phyloP scores from a whole-genome alignment of 495 filamentous ascomycete genomes.

The Pyrenula aspistea region DNA sequence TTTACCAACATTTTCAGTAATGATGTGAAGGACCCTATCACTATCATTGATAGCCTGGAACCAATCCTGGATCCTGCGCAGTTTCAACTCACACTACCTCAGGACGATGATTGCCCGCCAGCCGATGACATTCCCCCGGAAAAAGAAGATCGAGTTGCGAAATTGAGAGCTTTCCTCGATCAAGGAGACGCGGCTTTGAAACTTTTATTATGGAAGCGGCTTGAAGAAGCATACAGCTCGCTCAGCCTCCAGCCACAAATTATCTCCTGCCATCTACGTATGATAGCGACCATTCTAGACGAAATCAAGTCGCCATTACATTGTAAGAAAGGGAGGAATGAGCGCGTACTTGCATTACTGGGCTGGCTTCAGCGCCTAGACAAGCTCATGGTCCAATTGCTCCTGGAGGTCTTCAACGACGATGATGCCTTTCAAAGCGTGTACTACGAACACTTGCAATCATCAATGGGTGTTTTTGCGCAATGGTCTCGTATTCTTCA shows the following conservation, averaged over 20 bases:
- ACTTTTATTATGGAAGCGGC: slow-evolving; percentile 74
- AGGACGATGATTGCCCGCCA: slow-evolving; percentile 8
- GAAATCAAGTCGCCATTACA: slow-evolving; percentile 59
- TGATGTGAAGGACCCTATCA: slow-evolving; percentile 55
- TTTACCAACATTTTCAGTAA: slow-evolving; percentile 72
- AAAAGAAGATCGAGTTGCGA: slow-evolving; percentile 11
- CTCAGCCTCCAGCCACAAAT: slow-evolving; percentile 79
- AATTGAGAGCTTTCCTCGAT: slow-evolving; percentile 64
- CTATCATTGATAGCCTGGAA: slow-evolving; percentile 82
- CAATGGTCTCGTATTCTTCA: slow-evolving; percentile 62
- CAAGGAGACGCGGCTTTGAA: slow-evolving; percentile 68
- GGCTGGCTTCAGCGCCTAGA: slow-evolving; percentile 68
- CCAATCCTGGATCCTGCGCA: slow-evolving; percentile 64
- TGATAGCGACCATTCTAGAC: slow-evolving; percentile 65
- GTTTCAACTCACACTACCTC: slow-evolving; percentile 7
- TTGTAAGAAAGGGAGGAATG: slow-evolving; percentile 40
- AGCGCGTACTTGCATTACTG: slow-evolving; percentile 56
- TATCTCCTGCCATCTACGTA: slow-evolving; percentile 71
- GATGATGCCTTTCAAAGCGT: slow-evolving; percentile 67
- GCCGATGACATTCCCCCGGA: slow-evolving; percentile 8
- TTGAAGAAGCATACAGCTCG: slow-evolving; percentile 73
- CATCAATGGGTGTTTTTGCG: slow-evolving; percentile 55
- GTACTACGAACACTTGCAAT: slow-evolving; percentile 60
- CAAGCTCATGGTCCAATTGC: slow-evolving; percentile 53
- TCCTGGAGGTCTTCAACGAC: slow-evolving; percentile 53